phyloP scores from a whole-genome alignment of 108 stramenopile species.

The Discostella pseudostelligera region DNA sequence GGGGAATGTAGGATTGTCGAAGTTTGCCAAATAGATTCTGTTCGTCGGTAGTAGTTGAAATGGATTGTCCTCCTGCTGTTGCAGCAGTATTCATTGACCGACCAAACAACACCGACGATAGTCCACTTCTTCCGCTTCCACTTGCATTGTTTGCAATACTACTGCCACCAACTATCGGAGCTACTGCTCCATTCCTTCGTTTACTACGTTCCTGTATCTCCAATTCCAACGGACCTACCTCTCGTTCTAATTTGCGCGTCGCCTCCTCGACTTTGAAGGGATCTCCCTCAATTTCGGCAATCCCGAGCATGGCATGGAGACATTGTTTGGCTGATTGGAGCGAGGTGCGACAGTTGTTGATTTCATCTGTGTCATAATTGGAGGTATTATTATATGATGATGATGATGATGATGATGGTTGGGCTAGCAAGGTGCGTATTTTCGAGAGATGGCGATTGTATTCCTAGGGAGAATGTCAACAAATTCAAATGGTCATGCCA shows the following conservation, averaged over 20 bases:
- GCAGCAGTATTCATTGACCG: constrained; percentile 1
- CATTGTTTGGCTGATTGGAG: constrained; percentile 16
- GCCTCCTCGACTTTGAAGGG: constrained; percentile 60
- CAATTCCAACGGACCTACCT: constrained; percentile 59
- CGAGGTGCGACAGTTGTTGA: too few relatives aligned
- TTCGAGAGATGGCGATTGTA: too few relatives aligned
- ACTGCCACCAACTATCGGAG: neutral
- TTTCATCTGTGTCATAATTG: too few relatives aligned
- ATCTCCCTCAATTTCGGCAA: constrained; percentile 79
- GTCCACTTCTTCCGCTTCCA: constrained; percentile 4
- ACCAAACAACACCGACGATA: neutral
- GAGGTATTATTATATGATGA: too few relatives aligned
- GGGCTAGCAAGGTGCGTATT: too few relatives aligned
- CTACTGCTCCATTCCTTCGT: constrained; percentile 4
- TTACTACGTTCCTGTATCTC: constrained; percentile 57
- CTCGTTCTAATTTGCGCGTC: constrained; percentile 58
- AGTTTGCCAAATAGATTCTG: constrained; percentile 29
- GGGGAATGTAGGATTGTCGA: constrained; percentile 26
- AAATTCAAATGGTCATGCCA: too few relatives aligned
- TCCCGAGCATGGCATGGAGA: constrained; percentile 70
- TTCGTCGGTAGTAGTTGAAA: constrained; percentile 2
- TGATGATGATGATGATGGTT: too few relatives aligned
- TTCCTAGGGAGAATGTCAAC: too few relatives aligned
- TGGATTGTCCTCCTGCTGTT: neutral
- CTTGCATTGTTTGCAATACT: neutral